phyloP scores from a whole-genome alignment of 1,139 yeast genomes.

The Arxiozyma telluris region DNA sequence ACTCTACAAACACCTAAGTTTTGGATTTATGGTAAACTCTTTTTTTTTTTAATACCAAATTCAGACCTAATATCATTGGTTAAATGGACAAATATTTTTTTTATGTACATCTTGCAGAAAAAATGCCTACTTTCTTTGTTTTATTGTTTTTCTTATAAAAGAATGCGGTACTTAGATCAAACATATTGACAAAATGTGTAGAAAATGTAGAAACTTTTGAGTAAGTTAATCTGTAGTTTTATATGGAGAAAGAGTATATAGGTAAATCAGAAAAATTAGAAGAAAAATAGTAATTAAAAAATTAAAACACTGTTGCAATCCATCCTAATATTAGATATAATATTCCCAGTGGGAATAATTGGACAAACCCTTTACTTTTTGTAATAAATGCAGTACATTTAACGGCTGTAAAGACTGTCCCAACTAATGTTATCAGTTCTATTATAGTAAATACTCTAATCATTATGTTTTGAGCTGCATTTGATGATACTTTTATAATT shows the following conservation, averaged over 20 bases:
- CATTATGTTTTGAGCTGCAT: conserved; percentile 2
- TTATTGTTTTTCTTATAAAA: too few species aligned
- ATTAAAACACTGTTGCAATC: conserved; percentile 7
- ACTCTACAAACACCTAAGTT: too few species aligned
- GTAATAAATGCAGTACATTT: conserved; percentile 22
- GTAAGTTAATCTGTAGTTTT: background rate
- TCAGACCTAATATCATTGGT: too few species aligned
- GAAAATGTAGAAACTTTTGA: background rate
- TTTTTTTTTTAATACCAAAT: too few species aligned
- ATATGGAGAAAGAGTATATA: background rate
- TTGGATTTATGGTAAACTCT: too few species aligned
- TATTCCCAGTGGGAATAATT: conserved; percentile 23
- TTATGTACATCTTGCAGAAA: too few species aligned
- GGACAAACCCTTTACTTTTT: conserved; percentile 19
- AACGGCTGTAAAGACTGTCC: conserved; percentile 24
- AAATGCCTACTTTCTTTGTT: too few species aligned
- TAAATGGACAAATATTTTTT: too few species aligned
- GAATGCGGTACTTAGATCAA: too few species aligned
- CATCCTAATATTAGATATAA: conserved; percentile 25
- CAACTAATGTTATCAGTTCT: conserved; percentile 14
- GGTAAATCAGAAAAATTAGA: background rate
- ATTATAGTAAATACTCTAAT: conserved; percentile 15
- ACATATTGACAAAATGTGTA: too few species aligned
- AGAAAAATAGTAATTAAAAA: background rate
- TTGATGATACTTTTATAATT: conserved; percentile 10